These are phyloP conservation scores for Pythium utonaiense DNA, from an alignment of 352 stramenopile genomes.

Conservation along the genomic window DNA sequence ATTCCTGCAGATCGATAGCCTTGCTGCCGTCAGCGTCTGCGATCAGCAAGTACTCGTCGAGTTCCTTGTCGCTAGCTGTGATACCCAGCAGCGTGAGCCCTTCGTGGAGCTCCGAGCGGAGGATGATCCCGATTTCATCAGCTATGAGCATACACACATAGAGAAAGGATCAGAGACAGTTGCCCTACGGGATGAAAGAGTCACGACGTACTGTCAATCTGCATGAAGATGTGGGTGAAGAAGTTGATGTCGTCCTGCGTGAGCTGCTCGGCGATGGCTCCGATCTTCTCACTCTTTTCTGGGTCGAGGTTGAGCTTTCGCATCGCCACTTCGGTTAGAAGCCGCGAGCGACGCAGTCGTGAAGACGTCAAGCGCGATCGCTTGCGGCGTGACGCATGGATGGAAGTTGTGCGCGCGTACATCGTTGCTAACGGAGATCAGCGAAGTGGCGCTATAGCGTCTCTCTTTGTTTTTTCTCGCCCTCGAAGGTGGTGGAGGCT, in stretches of 20 bases:
- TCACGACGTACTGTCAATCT: slow-evolving; percentile 50
- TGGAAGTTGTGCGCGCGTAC: slow-evolving; percentile 47
- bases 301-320: slow-evolving; percentile 62
- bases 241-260: slow-evolving; percentile 54
- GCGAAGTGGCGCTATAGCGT: no score
- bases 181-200: no score
- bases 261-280: slow-evolving; percentile 53
- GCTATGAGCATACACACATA: no score
- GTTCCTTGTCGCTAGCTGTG: slow-evolving; percentile 56
- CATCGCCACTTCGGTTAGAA: slow-evolving; percentile 59
- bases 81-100: slow-evolving; percentile 54
- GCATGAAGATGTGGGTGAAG: slow-evolving; percentile 65
- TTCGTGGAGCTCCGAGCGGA: slow-evolving; percentile 63
- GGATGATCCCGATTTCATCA: slow-evolving; percentile 58
- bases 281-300: slow-evolving; percentile 56
- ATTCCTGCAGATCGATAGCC: slow-evolving; percentile 63
- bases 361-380: slow-evolving; percentile 46
- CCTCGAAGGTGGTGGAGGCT: no score
- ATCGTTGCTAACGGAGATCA: no score
- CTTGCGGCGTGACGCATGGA: slow-evolving; percentile 43
- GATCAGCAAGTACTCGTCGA: slow-evolving; percentile 62
- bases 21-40: slow-evolving; percentile 65
- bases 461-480: no score
- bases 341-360: slow-evolving; percentile 44
- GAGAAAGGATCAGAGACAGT: no score